Evolutionary conservation across 345 rosid genomes (phyloP), one percentile per base, ranked within the genome.

Genomic region (Eucalyptus cloeziana): DNA sequence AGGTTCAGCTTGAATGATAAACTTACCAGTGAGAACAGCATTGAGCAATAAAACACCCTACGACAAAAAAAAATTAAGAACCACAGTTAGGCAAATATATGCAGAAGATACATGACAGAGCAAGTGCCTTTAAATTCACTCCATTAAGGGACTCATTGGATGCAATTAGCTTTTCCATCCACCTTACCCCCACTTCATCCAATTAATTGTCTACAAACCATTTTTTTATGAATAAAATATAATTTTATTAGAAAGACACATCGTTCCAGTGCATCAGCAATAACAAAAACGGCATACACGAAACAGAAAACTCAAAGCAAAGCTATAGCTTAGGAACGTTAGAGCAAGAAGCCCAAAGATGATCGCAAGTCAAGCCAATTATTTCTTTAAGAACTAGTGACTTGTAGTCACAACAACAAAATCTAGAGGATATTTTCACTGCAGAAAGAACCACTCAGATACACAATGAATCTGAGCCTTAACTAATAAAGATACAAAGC

Each of bases 1-100:
- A 76, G 25, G 47, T 40, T 76, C 85, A 49, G 83, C 56, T 87
- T 60, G 47, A 43, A 76, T 40, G 88, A 90, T 81, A 79, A 88
- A 16, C 88, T 92, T 89, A 96, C 99, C 99, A 86, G 99, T 95
- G 89, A 98, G 98, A 91, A 97, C 98, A 91, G 98, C 89, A 79
- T 98, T 98, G 79, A 98, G 96, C 94, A 98, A 92, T 71, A 98
- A 92, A 87, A 98, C 97, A 89, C 99, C 99, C 99, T 95, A 89
- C 87, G 90, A 89, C 40, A 43, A 43, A 60, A 89, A 80, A 44
- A 33, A 90, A 71, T 71, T 45, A 81, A 49, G 86, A 45, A 49
- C 60, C 85, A 81, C 49, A 69, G 89, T 33, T 87, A 76, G 47
- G 85, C 27, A 25, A 52, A 86, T 52, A 51, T 50, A 86, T 25